Base-by-base conservation (phyloP, 1,139 yeast genomes). In the Geotrichum siamense region DNA sequence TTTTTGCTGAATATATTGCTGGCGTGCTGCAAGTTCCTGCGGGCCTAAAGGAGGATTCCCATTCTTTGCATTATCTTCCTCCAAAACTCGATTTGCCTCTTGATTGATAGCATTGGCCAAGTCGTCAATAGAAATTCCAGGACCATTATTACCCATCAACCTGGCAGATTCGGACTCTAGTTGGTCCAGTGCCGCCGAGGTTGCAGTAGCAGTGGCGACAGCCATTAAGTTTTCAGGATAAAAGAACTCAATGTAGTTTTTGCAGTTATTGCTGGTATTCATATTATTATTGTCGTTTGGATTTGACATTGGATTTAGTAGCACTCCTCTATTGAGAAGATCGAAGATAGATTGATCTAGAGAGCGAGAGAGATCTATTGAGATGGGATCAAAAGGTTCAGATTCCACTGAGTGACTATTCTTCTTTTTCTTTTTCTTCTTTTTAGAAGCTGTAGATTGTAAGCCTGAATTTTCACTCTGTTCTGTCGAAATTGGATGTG, bases 391-490 rank as follows among this genome's bases (percentile, higher is more conserved):
- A n/a, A 22, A 22, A n/a, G 28, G 13, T 33, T 20, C 26, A 19
- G 41, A n/a, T 12, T 27, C 23, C 15, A 15, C 13, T 5, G n/a
- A 41, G 20, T 41, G 27, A 28, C 34, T 38, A 83, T 55, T 80
- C 83, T 2, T 91, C 93, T 58, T 82, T 58, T 79, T 82, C 56
- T 79, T 81, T 51, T 58, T 73, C 74, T 64, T 65, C 55, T 62
- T 63, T 55, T 66, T 65, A 17, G 29, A 17, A 8, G 45, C 21
- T 5, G 41, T 15, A 3, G 44, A 30, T 13, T 22, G 40, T 49
- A 60, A 13, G 15, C 31, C n/a, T 20, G 27, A 3, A 61, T 48
- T 61, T 60, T 59, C 64, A n/a, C n/a, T 26, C 17, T 65, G 56
- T 64, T 64, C 56, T 63, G 63, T 30, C 30, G 51, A 13, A 3